A percentile compares a stretch with the other conserved stretches of the same genome.
Conservation (phyloP, 768 basidiomycete genomes). For the Phylloporus sp. region DNA sequence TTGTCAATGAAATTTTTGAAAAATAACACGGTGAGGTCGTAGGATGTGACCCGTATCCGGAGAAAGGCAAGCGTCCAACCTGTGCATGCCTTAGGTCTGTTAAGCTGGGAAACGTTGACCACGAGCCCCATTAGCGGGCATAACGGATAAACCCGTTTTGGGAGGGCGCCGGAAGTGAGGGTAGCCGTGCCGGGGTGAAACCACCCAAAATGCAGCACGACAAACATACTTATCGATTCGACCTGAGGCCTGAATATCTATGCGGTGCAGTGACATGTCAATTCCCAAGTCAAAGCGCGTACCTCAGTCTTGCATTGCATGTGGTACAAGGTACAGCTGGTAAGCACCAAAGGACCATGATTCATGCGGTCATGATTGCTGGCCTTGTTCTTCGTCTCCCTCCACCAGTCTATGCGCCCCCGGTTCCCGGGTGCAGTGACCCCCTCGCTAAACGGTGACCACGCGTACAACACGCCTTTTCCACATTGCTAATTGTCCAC, state of each 20-base stretch:
- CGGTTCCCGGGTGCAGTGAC: conserved; percentile 5
- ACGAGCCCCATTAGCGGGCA: conserved; percentile 1
- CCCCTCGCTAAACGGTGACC: conserved; percentile 15
- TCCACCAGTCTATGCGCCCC: background rate
- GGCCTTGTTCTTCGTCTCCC: background rate
- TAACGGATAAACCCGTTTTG: background rate
- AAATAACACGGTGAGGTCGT: conserved; percentile 8
- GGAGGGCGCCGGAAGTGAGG: conserved; percentile 10
- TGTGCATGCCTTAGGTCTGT: conserved; percentile 13
- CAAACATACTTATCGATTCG: conserved; percentile 5
- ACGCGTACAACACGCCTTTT: conserved; percentile 15
- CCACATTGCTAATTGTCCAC: conserved; percentile 12
- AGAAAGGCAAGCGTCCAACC: conserved; percentile 12
- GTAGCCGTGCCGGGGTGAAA: conserved; percentile 22
- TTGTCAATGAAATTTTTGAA: conserved; percentile 6
- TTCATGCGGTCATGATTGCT: background rate
- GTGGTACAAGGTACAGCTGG: conserved; percentile 6
- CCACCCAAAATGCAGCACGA: conserved; percentile 2
- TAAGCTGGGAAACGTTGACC: conserved; percentile 2
- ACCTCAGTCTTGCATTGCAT: conserved; percentile 23
- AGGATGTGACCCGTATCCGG: conserved; percentile 21
- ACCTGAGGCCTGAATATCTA: conserved; percentile 5
- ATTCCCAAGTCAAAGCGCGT: conserved; percentile 8
- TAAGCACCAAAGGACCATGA: conserved; percentile 3
- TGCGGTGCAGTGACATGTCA: conserved; percentile 23